These are phyloP conservation scores for Rhodotorula babjevae DNA, from an alignment of 768 basidiomycete species.

Conservation along the genomic window DNA sequence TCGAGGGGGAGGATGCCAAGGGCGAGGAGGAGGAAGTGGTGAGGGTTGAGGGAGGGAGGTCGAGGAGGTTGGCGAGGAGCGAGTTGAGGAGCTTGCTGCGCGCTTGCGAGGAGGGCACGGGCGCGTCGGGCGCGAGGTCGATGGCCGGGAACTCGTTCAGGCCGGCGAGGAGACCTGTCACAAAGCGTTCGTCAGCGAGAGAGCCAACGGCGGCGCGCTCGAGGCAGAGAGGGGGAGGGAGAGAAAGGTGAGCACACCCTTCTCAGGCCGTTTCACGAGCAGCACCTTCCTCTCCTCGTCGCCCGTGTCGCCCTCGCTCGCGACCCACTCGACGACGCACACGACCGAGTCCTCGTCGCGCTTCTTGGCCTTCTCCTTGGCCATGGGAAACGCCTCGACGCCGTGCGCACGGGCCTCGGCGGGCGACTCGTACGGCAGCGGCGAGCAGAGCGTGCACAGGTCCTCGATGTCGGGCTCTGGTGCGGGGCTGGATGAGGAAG, in stretches of 20 bases:
- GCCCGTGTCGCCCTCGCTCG: constrained; percentile 38
- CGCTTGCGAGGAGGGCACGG: not conserved
- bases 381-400: constrained; percentile 84
- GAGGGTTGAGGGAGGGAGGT: not conserved
- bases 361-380: constrained; percentile 70
- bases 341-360: constrained; percentile 80
- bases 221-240: no score
- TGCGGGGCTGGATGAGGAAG: not conserved
- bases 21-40: not conserved
- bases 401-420: constrained; percentile 15
- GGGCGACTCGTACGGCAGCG: constrained; percentile 48
- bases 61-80: constrained; percentile 22
- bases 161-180: constrained; percentile 77
- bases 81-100: constrained; percentile 39
- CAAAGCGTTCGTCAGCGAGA: no score
- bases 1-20: not conserved
- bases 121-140: constrained; percentile 49
- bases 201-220: no score
- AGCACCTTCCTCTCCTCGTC: constrained; percentile 60
- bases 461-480: constrained; percentile 65
- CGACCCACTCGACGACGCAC: constrained; percentile 75
- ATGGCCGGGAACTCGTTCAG: constrained; percentile 79
- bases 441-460: constrained; percentile 63
- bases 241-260: constrained; percentile 54
- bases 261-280: constrained; percentile 73